These are phyloP conservation scores for Penicillium corylophilum DNA, from an alignment of 2,329 filamentous ascomycete genomes.

Conservation along the genomic window DNA sequence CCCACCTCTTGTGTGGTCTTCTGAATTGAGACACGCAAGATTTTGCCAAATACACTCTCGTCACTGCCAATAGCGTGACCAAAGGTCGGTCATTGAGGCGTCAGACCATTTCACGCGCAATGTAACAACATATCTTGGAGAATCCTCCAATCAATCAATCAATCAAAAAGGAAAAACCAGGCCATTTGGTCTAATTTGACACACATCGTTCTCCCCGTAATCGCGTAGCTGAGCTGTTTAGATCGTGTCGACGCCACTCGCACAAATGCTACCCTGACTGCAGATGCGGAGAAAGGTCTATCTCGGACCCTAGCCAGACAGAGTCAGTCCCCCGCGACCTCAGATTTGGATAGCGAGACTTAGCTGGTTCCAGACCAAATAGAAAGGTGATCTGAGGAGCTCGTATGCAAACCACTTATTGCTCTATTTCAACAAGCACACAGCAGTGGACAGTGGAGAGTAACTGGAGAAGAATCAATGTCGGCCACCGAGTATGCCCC, in stretches of 20 bases:
- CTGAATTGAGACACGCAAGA: constrained; percentile 6
- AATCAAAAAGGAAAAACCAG: constrained; percentile 26
- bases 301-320: not conserved
- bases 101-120: constrained; percentile 3
- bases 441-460: not conserved
- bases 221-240: not conserved
- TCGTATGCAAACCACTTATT: not conserved
- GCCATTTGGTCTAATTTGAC: constrained; percentile 17
- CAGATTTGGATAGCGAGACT: too few species aligned
- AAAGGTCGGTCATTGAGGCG: not conserved
- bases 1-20: constrained; percentile 10
- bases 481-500: not conserved
- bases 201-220: not conserved
- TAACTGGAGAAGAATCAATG: too few species aligned
- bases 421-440: not conserved
- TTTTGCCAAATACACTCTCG: not conserved
- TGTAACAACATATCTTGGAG: constrained; percentile 21
- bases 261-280: not conserved
- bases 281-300: constrained; percentile 2
- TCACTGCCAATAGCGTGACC: not conserved
- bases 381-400: not conserved
- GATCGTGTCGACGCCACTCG: not conserved
- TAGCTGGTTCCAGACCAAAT: not conserved
- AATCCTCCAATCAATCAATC: constrained; percentile 9
- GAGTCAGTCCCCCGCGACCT: not conserved